phyloP scores from a whole-genome alignment of 2,329 filamentous ascomycete species.

The Phialophora expanda region DNA sequence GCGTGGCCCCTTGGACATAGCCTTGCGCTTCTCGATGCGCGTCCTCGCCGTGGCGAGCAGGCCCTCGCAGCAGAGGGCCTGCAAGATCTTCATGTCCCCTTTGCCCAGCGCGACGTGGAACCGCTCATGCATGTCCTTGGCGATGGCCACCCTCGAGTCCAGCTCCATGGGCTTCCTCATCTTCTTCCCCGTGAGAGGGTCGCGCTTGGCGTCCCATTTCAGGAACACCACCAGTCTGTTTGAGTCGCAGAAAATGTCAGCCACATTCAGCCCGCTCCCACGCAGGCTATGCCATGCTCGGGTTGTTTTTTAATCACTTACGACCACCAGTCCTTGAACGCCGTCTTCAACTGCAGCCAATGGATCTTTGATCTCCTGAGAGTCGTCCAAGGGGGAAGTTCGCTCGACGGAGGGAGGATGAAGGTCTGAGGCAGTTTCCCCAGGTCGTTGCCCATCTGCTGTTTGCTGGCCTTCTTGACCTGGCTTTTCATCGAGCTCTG shows the following conservation, averaged over 20 bases:
- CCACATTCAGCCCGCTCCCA: neutral
- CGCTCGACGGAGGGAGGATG: conserved; percentile 21
- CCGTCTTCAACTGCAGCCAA: conserved; percentile 24
- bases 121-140: conserved; percentile 47
- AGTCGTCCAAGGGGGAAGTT: conserved; percentile 24
- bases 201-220: conserved; percentile 22
- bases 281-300: neutral
- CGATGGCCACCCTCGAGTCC: conserved; percentile 17
- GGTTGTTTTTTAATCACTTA: conserved; percentile 2
- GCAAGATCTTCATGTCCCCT: conserved; percentile 46
- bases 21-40: conserved; percentile 45
- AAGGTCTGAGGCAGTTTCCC: conserved; percentile 32
- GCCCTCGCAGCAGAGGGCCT: conserved; percentile 48
- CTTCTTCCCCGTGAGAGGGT: conserved; percentile 30
- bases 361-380: conserved; percentile 22
- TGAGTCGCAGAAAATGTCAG: neutral
- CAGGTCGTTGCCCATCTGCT: conserved; percentile 29
- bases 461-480: conserved; percentile 20
- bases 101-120: conserved; percentile 57
- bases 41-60: conserved; percentile 45
- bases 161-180: conserved; percentile 26
- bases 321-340: conserved; percentile 25
- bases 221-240: conserved; percentile 34
- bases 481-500: conserved; percentile 22
- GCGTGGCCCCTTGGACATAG: neutral